A percentile compares a stretch with the other conserved stretches of the same genome.
phyloP scores from a whole-genome alignment of 2,329 filamentous ascomycete species.

The Simplicillium aogashimaense region DNA sequence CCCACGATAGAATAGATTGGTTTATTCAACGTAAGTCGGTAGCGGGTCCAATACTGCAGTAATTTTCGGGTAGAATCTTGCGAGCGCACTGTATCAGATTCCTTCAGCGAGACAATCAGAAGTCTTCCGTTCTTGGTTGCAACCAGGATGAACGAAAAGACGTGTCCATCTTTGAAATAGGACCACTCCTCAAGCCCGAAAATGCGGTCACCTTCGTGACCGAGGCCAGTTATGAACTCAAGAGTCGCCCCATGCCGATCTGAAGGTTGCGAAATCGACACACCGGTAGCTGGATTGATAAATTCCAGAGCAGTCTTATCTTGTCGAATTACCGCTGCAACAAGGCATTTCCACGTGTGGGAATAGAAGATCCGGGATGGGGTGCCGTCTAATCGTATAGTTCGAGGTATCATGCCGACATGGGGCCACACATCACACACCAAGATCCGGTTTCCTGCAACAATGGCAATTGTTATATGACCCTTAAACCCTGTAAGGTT shows the following conservation, averaged over 20 bases:
- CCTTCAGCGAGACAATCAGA: slow-evolving; percentile 42
- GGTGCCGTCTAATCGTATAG: slow-evolving; percentile 34
- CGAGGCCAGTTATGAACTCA: slow-evolving; percentile 45
- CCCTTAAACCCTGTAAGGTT: slow-evolving; percentile 26
- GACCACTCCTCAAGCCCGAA: slow-evolving; percentile 55
- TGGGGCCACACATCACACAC: slow-evolving; percentile 40
- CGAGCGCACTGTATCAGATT: slow-evolving; percentile 5
- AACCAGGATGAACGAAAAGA: slow-evolving; percentile 54
- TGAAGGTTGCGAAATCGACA: slow-evolving; percentile 35
- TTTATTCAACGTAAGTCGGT: slow-evolving; percentile 30
- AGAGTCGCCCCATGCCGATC: slow-evolving; percentile 29
- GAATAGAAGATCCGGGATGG: slow-evolving; percentile 47
- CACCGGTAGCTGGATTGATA: slow-evolving; percentile 44
- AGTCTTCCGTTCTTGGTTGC: slow-evolving; percentile 44
- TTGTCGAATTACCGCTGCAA: slow-evolving; percentile 38
- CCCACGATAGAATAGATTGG: slow-evolving; percentile 48
- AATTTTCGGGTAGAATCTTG: slow-evolving; percentile 9
- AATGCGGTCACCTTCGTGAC: slow-evolving; percentile 47
- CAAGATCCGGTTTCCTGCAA: slow-evolving; percentile 39
- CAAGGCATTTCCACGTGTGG: slow-evolving; percentile 36
- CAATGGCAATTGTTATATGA: slow-evolving; percentile 35
- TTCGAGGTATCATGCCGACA: slow-evolving; percentile 37
- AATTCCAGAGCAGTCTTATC: slow-evolving; percentile 42
- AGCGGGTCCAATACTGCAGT: slow-evolving; percentile 44
- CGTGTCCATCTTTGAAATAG: slow-evolving; percentile 44